Conservation (phyloP, 2,329 filamentous ascomycete genomes). For the Celoporthe dispersa region DNA sequence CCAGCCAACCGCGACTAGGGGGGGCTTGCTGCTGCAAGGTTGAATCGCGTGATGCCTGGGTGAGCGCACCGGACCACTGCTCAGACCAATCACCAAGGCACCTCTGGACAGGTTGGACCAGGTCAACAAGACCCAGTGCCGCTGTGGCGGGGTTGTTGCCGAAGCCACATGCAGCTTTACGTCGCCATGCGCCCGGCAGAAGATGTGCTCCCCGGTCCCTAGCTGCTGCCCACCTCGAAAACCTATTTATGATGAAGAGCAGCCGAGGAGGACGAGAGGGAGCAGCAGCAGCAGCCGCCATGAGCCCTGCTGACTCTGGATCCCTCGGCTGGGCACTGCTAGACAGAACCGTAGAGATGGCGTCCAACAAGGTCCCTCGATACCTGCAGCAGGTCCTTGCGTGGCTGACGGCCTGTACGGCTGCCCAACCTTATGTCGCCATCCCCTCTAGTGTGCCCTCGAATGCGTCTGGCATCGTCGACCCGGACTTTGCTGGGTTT, state of each 20-base stretch:
- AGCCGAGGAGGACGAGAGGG: neutral
- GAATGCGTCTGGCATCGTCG: conserved; percentile 26
- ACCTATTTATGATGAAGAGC: conserved; percentile 4
- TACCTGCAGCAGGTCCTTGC: conserved; percentile 25
- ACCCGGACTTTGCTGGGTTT: conserved; percentile 37
- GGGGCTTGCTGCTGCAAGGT: conserved; percentile 15
- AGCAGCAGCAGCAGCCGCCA: neutral
- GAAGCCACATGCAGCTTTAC: conserved; percentile 14
- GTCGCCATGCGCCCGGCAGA: conserved; percentile 17
- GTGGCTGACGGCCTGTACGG: conserved; percentile 22
- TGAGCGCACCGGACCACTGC: neutral
- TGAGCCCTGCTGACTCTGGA: neutral
- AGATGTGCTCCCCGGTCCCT: conserved; percentile 7
- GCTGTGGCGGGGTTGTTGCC: conserved; percentile 9
- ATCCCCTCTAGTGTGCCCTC: conserved; percentile 23
- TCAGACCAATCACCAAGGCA: conserved; percentile 2
- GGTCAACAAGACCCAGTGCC: neutral
- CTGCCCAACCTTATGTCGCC: conserved; percentile 24
- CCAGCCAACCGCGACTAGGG: neutral
- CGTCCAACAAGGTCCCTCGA: conserved; percentile 14
- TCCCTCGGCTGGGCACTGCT: neutral
- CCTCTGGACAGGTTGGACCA: neutral
- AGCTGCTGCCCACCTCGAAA: neutral
- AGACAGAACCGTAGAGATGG: conserved; percentile 11
- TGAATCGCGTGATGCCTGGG: conserved; percentile 10